Conservation (phyloP, 179 eudicot genomes). For the Patellifolia procumbens region DNA sequence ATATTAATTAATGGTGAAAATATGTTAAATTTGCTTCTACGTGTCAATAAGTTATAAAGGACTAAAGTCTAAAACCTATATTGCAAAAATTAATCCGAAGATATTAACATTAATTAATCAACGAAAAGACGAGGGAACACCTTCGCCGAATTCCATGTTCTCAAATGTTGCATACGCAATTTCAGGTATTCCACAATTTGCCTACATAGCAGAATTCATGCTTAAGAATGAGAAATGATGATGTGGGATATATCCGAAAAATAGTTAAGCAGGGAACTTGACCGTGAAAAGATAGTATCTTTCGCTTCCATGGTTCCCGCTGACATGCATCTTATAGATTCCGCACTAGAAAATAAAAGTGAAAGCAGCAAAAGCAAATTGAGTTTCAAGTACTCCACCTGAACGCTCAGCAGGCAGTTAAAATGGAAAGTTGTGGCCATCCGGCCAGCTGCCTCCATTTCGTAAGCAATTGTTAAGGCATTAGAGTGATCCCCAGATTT, state of each 20-base stretch:
- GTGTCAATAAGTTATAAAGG: neutral
- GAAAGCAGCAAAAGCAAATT: constrained; percentile 15
- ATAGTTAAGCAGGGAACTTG: neutral
- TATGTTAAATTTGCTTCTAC: neutral
- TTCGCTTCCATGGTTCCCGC: neutral
- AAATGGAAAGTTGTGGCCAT: constrained; percentile 96
- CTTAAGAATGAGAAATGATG: constrained; percentile 5
- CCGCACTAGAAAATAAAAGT: neutral
- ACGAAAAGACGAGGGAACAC: constrained; percentile 36
- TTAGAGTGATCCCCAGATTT: constrained; percentile 94
- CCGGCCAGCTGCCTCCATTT: constrained; percentile 97
- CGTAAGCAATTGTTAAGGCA: constrained; percentile 90
- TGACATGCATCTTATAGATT: constrained; percentile 2
- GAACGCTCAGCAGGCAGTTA: constrained; percentile 93
- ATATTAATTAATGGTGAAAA: no score
- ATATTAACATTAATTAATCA: neutral
- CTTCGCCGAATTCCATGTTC: constrained; percentile 97
- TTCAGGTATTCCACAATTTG: constrained; percentile 97
- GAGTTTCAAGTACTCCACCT: constrained; percentile 43
- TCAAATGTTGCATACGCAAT: constrained; percentile 88
- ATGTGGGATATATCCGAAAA: neutral
- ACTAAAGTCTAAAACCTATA: neutral
- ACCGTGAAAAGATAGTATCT: neutral
- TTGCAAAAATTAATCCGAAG: neutral
- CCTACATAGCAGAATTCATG: constrained; percentile 43